Evolutionary conservation across 148 eudicot species (phyloP).

Genomic region (Rhododendron henanense): DNA sequence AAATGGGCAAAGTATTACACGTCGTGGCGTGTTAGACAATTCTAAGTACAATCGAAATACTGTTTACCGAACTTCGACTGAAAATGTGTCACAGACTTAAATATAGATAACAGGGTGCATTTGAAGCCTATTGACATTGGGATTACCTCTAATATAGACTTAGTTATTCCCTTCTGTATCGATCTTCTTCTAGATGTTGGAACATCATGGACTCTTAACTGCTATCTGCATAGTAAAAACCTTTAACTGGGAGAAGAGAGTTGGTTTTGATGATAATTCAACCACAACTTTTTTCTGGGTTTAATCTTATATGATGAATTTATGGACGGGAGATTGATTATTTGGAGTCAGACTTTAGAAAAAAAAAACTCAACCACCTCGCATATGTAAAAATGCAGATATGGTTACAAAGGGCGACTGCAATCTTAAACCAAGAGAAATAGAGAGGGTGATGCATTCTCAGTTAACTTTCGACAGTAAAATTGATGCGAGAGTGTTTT

Average conservation of each 20-base stretch:
- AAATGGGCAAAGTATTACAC: too few species aligned
- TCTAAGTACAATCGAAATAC: not conserved
- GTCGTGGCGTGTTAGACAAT: not conserved
- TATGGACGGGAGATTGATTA: not conserved
- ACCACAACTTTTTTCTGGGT: not conserved
- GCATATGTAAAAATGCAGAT: conserved; percentile 2
- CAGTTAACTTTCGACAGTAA: conserved; percentile 10
- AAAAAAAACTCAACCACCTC: not conserved
- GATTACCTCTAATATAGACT: not conserved
- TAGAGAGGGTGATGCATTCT: conserved; percentile 18
- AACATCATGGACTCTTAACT: not conserved
- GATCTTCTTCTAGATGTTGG: not conserved
- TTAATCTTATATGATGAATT: not conserved
- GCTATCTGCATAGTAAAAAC: not conserved
- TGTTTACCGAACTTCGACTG: not conserved
- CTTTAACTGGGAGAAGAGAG: not conserved
- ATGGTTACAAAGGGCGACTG: conserved; percentile 31
- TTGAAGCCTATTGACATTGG: not conserved
- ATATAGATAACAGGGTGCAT: not conserved
- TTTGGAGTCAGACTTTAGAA: not conserved
- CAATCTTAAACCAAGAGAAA: conserved; percentile 19
- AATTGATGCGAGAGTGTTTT: conserved; percentile 36
- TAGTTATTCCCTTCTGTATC: not conserved
- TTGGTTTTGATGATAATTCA: not conserved
- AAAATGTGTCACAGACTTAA: not conserved